Conservation (phyloP, 352 stramenopile species). For the Phytophthora pluvialis region DNA sequence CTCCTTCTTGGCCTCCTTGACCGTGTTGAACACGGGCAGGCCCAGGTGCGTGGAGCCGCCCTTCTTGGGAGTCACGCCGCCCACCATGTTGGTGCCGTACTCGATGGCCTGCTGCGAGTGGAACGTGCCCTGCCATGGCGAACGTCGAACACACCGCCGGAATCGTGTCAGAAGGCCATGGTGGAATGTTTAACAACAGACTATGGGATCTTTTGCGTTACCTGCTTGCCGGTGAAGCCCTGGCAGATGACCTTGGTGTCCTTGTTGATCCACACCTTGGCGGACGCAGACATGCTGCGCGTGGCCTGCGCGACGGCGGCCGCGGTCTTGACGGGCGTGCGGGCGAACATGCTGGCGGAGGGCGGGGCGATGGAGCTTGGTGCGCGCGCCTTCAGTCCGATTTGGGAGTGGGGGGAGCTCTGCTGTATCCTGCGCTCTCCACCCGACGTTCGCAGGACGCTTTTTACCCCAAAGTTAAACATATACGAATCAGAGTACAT, state of each 20-base stretch:
- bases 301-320: slow-evolving; percentile 41
- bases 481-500: not conserved
- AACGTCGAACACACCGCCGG: slow-evolving; percentile 7
- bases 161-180: slow-evolving; percentile 9
- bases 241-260: slow-evolving; percentile 99
- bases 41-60: slow-evolving; percentile 97
- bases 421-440: slow-evolving; percentile 17
- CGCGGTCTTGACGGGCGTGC: slow-evolving; percentile 57
- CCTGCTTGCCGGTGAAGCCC: slow-evolving; percentile 99
- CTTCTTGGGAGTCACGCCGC: slow-evolving; percentile 99
- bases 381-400: slow-evolving; percentile 22
- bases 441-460: slow-evolving; percentile 30
- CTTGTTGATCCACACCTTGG: slow-evolving; percentile 99
- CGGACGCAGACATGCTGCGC: slow-evolving; percentile 93
- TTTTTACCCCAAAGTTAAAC: slow-evolving; percentile 32
- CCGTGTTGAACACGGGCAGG: slow-evolving; percentile 99
- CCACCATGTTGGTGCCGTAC: slow-evolving; percentile 99
- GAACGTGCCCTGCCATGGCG: slow-evolving; percentile 94
- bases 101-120: slow-evolving; percentile 99
- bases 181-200: slow-evolving; percentile 9
- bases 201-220: slow-evolving; percentile 43
- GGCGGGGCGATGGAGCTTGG: not conserved
- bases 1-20: slow-evolving; percentile 89
- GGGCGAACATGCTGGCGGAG: slow-evolving; percentile 57
- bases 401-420: slow-evolving; percentile 24